phyloP scores from a whole-genome alignment of 257 asterid species.

The Sherardia arvensis region DNA sequence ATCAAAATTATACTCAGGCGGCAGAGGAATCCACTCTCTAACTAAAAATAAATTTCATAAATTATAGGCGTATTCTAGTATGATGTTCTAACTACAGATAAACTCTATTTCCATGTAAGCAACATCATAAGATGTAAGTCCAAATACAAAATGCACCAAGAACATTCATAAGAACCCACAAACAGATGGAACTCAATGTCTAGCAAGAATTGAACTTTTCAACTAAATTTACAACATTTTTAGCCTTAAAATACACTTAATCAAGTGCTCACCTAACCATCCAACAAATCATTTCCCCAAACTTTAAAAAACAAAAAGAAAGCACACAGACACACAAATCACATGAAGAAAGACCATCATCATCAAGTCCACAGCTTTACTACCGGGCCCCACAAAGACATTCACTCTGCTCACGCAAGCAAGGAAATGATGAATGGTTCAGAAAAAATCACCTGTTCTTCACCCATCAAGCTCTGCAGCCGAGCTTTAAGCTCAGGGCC shows the following conservation, averaged over 20 bases:
- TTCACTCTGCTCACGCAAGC: neutral
- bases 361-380: neutral
- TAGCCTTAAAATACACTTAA: neutral
- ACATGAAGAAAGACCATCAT: neutral
- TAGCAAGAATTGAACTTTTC: neutral
- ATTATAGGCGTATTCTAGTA: neutral
- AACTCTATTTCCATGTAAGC: neutral
- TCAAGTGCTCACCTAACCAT: neutral
- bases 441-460: conserved; percentile 67
- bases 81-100: neutral
- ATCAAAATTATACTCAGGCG: too few relatives aligned
- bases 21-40: too few relatives aligned
- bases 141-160: neutral
- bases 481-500: conserved; percentile 85
- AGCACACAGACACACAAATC: neutral
- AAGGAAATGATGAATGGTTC: neutral
- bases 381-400: neutral
- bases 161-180: neutral
- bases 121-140: neutral
- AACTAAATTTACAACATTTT: neutral
- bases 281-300: neutral
- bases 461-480: conserved; percentile 76
- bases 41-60: too few relatives aligned
- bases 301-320: neutral
- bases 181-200: neutral